phyloP scores from a whole-genome alignment of 2,329 filamentous ascomycete genomes.

The Clonostachys rhizophaga region DNA sequence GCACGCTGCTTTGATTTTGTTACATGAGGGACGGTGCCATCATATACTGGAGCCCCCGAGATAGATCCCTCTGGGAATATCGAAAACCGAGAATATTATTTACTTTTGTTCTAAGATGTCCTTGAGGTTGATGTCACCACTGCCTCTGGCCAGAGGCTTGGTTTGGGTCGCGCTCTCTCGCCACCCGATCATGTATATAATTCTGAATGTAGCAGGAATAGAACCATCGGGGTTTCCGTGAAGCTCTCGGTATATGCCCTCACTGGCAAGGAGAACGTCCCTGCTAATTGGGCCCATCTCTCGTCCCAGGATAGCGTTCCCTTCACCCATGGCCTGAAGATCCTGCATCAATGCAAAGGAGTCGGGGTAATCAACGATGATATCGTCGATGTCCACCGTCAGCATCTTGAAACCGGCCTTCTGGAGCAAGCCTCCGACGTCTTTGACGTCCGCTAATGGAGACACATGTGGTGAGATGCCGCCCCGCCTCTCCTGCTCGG shows the following conservation, averaged over 20 bases:
- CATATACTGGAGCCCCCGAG: too few relatives aligned
- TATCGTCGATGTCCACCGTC: constrained; percentile 96
- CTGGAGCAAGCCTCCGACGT: constrained; percentile 82
- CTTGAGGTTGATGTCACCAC: constrained; percentile 82
- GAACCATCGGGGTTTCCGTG: constrained; percentile 77
- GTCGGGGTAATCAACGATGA: constrained; percentile 90
- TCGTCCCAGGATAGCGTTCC: constrained; percentile 80
- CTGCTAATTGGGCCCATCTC: constrained; percentile 73
- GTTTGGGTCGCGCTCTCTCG: constrained; percentile 77
- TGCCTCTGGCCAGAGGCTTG: constrained; percentile 77
- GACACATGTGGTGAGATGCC: constrained; percentile 89
- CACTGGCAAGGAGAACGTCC: constrained; percentile 81
- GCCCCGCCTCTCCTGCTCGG: constrained; percentile 85
- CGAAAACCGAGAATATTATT: background rate
- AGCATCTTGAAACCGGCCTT: constrained; percentile 91
- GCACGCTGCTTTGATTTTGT: too few relatives aligned
- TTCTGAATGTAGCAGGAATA: constrained; percentile 85
- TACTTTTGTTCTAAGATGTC: constrained; percentile 52
- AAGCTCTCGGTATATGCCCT: constrained; percentile 82
- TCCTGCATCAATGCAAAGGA: constrained; percentile 90
- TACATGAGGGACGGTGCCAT: too few relatives aligned
- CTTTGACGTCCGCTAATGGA: constrained; percentile 85
- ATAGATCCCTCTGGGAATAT: too few relatives aligned
- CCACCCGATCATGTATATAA: constrained; percentile 99
- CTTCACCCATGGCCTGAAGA: constrained; percentile 93